These are phyloP conservation scores for Linaria vulgaris DNA, from an alignment of 257 asterid species.

Conservation along the genomic window DNA sequence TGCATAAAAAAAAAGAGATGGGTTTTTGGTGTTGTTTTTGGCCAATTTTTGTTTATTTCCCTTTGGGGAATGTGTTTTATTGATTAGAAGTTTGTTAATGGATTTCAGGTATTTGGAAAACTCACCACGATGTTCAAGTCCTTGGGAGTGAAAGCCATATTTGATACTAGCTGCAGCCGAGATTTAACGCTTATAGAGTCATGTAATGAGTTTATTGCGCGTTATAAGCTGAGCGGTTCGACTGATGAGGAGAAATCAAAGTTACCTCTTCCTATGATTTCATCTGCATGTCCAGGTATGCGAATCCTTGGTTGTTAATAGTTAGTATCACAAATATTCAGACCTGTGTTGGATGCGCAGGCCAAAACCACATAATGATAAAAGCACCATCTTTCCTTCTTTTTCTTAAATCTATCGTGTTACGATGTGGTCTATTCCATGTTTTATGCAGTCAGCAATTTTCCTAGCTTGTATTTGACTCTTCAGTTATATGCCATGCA, in stretches of 20 bases:
- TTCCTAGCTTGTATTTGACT: not conserved
- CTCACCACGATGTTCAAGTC: conserved; percentile 85
- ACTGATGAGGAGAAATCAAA: conserved; percentile 42
- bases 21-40: conserved; percentile 18
- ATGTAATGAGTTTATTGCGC: conserved; percentile 74
- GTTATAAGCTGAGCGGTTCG: conserved; percentile 54
- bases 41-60: conserved; percentile 11
- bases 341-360: conserved; percentile 4
- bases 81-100: conserved; percentile 4
- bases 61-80: conserved; percentile 7
- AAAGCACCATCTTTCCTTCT: not conserved
- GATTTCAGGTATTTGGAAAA: conserved; percentile 67
- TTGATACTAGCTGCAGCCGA: conserved; percentile 92
- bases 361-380: not conserved
- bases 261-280: conserved; percentile 70
- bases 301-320: not conserved
- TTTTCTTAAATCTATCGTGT: no score
- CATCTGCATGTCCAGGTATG: conserved; percentile 97
- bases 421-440: not conserved
- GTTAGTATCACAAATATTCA: not conserved
- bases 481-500: conserved; percentile 37
- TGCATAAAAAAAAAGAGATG: not conserved
- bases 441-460: not conserved
- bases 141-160: conserved; percentile 82
- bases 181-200: conserved; percentile 89